phyloP scores from a whole-genome alignment of 768 basidiomycete genomes.

The Leccinum incarnatum region DNA sequence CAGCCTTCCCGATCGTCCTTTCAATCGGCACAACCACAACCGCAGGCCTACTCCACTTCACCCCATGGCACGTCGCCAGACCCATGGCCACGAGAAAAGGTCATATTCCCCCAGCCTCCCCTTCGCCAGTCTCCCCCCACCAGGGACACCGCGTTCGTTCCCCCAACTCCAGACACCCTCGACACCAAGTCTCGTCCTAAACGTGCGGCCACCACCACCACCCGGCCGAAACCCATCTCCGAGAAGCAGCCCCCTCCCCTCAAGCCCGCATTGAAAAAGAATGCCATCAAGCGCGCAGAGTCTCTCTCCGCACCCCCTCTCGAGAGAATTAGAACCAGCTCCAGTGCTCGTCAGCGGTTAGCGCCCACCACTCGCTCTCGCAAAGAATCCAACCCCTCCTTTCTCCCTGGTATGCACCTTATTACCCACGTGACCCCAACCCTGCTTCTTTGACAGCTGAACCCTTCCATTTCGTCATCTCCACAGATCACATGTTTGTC shows the following conservation, averaged over 20 bases:
- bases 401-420: constrained; percentile 26
- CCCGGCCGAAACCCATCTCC: constrained; percentile 15
- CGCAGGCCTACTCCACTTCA: constrained; percentile 26
- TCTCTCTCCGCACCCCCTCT: constrained; percentile 28
- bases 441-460: constrained; percentile 22
- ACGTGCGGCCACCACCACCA: constrained; percentile 32
- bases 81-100: constrained; percentile 36
- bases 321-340: constrained; percentile 42
- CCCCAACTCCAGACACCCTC: constrained; percentile 21
- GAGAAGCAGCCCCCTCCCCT: constrained; percentile 41
- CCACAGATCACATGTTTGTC: constrained; percentile 68
- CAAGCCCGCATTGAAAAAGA: constrained; percentile 60
- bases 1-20: background rate
- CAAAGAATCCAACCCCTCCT: constrained; percentile 36
- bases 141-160: constrained; percentile 20
- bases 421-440: constrained; percentile 2
- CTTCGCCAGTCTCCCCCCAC: constrained; percentile 16
- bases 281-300: constrained; percentile 26
- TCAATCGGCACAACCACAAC: constrained; percentile 8
- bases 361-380: constrained; percentile 34
- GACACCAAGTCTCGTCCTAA: constrained; percentile 33
- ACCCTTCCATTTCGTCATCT: constrained; percentile 21
- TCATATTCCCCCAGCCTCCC: constrained; percentile 28
- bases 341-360: constrained; percentile 33
- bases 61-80: constrained; percentile 33